Conservation (phyloP, 1,284 basidiomycete species). For the Phellopilus nigrolimitatus region DNA sequence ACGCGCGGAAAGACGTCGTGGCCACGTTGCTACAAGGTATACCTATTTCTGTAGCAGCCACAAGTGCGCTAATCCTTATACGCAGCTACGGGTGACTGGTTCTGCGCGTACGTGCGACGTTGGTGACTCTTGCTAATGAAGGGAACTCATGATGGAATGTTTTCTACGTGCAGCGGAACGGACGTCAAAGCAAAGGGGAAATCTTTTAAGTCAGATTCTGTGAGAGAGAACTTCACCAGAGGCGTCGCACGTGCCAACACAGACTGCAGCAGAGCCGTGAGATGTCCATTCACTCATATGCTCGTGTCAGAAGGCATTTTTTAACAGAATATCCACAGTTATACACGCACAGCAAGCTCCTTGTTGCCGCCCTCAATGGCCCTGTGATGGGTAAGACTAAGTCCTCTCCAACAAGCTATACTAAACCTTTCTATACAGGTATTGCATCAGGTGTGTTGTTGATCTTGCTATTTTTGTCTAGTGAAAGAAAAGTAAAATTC, state of each 20-base stretch:
- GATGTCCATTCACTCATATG: slow-evolving; percentile 22
- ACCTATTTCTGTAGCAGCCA: neutral
- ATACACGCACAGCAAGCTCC: slow-evolving; percentile 58
- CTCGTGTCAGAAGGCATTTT: no score
- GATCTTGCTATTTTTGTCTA: neutral
- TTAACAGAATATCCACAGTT: slow-evolving; percentile 39
- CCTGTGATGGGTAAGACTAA: slow-evolving; percentile 57
- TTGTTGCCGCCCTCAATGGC: slow-evolving; percentile 63
- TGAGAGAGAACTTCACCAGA: slow-evolving; percentile 38
- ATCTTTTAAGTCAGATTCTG: slow-evolving; percentile 18
- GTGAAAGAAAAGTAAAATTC: neutral
- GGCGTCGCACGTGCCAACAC: slow-evolving; percentile 47
- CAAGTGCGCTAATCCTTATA: slow-evolving; percentile 6
- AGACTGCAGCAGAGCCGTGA: slow-evolving; percentile 58
- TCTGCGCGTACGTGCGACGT: slow-evolving; percentile 55
- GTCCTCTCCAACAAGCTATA: neutral
- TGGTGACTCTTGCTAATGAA: neutral
- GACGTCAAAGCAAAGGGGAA: slow-evolving; percentile 38
- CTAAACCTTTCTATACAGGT: slow-evolving; percentile 35
- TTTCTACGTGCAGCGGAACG: slow-evolving; percentile 39
- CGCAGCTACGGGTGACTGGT: slow-evolving; percentile 62
- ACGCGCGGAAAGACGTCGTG: slow-evolving; percentile 56
- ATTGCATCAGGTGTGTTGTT: slow-evolving; percentile 54
- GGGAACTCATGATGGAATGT: neutral
- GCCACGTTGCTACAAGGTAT: slow-evolving; percentile 65